A percentile compares a stretch with the other conserved stretches of the same genome.
Conservation (phyloP, 352 stramenopile species). For the Pythium monospermum region DNA sequence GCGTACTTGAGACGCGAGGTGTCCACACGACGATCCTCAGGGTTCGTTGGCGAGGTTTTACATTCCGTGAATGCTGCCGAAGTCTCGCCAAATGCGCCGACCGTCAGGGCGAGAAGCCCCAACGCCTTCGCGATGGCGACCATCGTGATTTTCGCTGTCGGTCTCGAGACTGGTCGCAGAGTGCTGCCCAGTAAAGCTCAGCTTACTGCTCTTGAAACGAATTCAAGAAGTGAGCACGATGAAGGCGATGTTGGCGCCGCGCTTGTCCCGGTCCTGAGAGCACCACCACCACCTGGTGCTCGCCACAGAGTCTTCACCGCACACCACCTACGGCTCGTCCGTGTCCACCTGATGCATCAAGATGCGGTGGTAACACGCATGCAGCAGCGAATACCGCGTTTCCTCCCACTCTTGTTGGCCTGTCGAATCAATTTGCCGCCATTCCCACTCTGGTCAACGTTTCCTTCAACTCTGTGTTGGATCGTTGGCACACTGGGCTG, state of each 20-base stretch:
- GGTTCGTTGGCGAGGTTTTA: slow-evolving; percentile 20
- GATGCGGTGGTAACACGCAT: neutral
- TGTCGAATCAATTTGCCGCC: no score
- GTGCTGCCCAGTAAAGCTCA: no score
- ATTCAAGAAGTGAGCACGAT: neutral
- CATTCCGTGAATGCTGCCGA: slow-evolving; percentile 18
- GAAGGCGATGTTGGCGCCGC: no score
- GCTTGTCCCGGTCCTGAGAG: no score
- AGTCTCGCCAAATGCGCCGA: neutral
- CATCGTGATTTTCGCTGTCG: slow-evolving; percentile 1
- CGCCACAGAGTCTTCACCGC: no score
- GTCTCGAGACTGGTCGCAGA: slow-evolving; percentile 6
- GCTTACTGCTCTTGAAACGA: no score
- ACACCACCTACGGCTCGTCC: no score
- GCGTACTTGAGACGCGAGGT: slow-evolving; percentile 29
- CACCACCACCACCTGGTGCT: no score
- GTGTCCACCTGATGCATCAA: neutral
- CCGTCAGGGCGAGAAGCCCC: neutral
- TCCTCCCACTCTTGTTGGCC: slow-evolving; percentile 5
- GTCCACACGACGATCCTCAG: slow-evolving; percentile 25
- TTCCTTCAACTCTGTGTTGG: no score
- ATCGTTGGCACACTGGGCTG: no score
- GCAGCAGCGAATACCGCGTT: neutral
- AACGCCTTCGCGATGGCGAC: slow-evolving; percentile 5
- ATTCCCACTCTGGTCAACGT: no score